phyloP scores from a whole-genome alignment of 2,329 filamentous ascomycete genomes.

The Nigrospora osmanthi region DNA sequence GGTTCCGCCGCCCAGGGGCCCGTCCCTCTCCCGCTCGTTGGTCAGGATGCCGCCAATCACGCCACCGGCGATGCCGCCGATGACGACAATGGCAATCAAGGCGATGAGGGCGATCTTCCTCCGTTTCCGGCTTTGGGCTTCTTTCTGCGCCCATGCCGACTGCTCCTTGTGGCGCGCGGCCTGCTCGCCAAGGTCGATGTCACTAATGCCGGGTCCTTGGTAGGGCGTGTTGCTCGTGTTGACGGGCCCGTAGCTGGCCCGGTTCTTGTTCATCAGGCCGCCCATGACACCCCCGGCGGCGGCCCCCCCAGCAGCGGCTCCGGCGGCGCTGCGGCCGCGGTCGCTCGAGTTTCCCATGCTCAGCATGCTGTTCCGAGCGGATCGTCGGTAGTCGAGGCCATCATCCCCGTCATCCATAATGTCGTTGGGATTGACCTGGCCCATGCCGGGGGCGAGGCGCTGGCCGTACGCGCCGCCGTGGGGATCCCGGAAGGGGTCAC shows the following conservation, averaged over 20 bases:
- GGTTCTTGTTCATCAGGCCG: conserved; percentile 25
- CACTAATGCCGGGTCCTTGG: conserved; percentile 22
- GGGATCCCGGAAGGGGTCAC: conserved; percentile 58
- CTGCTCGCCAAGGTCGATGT: conserved; percentile 27
- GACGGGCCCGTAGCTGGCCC: conserved; percentile 50
- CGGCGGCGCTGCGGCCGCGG: conserved; percentile 27
- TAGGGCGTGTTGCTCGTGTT: conserved; percentile 18
- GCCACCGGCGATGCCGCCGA: conserved; percentile 68
- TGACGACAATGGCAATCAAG: conserved; percentile 55
- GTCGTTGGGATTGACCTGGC: conserved; percentile 66
- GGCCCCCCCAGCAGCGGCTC: conserved; percentile 38
- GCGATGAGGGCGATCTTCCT: conserved; percentile 63
- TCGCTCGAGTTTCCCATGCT: conserved; percentile 42
- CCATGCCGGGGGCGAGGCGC: conserved; percentile 41
- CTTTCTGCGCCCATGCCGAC: conserved; percentile 51
- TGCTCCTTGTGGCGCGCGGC: conserved; percentile 49
- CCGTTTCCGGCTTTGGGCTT: conserved; percentile 55
- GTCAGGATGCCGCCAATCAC: conserved; percentile 39
- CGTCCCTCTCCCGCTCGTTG: conserved; percentile 35
- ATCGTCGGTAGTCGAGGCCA: conserved; percentile 52
- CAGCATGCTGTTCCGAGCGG: conserved; percentile 50
- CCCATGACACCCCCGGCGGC: conserved; percentile 34
- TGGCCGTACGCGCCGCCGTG: conserved; percentile 39
- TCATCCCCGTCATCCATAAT: conserved; percentile 88
- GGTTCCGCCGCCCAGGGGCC: conserved; percentile 13